A percentile compares a stretch with the other conserved stretches of the same genome.
Conservation (phyloP, 768 basidiomycete species). For the Phanerochaete carnosa region DNA sequence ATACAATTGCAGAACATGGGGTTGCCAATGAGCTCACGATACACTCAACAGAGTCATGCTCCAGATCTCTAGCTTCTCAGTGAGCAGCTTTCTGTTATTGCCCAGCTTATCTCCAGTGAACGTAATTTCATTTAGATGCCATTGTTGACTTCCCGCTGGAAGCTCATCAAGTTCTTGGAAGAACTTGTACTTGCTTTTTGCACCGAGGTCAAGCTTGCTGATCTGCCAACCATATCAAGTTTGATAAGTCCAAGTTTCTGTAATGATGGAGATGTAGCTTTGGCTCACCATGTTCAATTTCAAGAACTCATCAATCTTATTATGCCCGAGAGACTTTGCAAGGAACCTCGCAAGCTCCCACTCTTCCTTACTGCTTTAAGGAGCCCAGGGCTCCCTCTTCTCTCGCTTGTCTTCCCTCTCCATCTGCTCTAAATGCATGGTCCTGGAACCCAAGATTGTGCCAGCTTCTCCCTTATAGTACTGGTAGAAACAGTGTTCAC, state of each 20-base stretch:
- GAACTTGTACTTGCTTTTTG: not conserved
- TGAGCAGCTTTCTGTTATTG: slow-evolving; percentile 15
- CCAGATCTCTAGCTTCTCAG: slow-evolving; percentile 26
- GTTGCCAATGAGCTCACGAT: slow-evolving; percentile 15
- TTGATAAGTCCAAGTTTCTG: not conserved
- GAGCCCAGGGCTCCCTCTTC: not conserved
- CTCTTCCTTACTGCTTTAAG: not conserved
- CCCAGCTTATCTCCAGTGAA: not conserved
- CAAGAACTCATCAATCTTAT: slow-evolving; percentile 9
- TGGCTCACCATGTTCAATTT: slow-evolving; percentile 3
- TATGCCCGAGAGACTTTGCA: slow-evolving; percentile 5
- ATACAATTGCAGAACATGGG: slow-evolving; percentile 1
- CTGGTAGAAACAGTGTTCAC: no score
- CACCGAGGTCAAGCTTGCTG: not conserved
- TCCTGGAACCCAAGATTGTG: no score
- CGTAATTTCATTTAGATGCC: not conserved
- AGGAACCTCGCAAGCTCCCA: slow-evolving; percentile 5
- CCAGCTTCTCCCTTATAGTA: no score
- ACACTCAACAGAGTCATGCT: slow-evolving; percentile 29
- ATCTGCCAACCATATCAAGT: not conserved
- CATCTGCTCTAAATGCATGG: slow-evolving; percentile 4
- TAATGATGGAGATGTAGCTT: not conserved
- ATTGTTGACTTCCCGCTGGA: not conserved
- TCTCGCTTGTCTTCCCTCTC: not conserved
- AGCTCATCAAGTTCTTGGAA: not conserved